phyloP scores from a whole-genome alignment of 2,329 filamentous ascomycete genomes.

The Ascochyta clinopodiicola region DNA sequence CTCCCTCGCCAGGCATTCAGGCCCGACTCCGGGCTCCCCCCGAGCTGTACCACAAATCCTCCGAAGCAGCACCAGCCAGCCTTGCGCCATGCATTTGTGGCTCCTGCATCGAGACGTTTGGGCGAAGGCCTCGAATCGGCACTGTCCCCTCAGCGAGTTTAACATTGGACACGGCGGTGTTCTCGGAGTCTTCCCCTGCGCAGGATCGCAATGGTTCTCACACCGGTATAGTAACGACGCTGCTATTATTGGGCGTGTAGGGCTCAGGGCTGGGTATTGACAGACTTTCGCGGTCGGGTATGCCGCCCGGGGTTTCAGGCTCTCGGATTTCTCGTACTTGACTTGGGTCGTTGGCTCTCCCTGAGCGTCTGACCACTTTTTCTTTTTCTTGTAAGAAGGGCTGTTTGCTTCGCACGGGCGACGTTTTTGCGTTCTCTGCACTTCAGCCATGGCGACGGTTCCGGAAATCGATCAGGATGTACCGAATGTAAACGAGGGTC shows the following conservation, averaged over 20 bases:
- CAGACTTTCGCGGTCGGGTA: neutral
- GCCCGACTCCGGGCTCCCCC: neutral
- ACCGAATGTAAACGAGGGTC: slow-evolving; percentile 46
- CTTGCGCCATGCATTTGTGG: slow-evolving; percentile 3
- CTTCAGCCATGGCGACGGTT: neutral
- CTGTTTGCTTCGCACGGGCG: neutral
- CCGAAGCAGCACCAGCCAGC: neutral
- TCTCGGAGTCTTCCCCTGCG: neutral
- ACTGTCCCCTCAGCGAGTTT: neutral
- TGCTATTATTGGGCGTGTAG: neutral
- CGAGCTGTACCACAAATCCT: neutral
- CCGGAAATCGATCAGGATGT: neutral
- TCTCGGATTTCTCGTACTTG: neutral
- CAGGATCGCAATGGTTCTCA: neutral
- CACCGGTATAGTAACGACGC: neutral
- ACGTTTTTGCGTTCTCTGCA: neutral
- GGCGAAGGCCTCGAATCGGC: neutral
- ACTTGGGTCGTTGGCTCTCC: neutral
- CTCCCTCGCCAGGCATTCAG: neutral
- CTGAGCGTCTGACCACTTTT: neutral
- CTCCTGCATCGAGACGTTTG: neutral
- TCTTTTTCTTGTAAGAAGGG: neutral
- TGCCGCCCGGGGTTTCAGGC: neutral
- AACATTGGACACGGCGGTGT: neutral
- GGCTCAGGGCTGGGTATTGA: neutral